A percentile compares a stretch with the other conserved stretches of the same genome.
These are phyloP conservation scores for Globisporangium heterothallicum DNA, from an alignment of 352 stramenopile genomes.

Conservation along the genomic window DNA sequence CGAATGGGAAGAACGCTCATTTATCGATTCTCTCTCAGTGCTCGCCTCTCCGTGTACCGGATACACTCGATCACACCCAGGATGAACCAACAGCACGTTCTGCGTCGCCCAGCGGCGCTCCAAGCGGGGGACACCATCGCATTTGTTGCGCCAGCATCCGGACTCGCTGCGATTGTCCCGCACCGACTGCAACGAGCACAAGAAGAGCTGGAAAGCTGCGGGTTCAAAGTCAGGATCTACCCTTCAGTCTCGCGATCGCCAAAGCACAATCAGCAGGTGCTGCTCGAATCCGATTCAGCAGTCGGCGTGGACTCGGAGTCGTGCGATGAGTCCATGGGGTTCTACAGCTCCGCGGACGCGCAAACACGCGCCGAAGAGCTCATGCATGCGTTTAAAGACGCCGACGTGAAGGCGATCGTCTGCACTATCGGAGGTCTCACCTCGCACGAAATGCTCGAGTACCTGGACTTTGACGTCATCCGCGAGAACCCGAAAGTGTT, in stretches of 20 bases:
- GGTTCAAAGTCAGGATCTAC: constrained; percentile 45
- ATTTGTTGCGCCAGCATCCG: constrained; percentile 43
- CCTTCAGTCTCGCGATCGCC: constrained; percentile 27
- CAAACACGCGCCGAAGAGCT: constrained; percentile 35
- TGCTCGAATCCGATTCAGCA: constrained; percentile 1
- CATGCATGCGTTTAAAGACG: constrained; percentile 48
- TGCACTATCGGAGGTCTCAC: constrained; percentile 57
- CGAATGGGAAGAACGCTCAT: no score
- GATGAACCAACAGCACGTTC: background rate
- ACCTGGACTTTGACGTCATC: constrained; percentile 49
- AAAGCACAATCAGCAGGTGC: constrained; percentile 22
- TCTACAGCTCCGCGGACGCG: constrained; percentile 47
- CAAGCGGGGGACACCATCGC: constrained; percentile 37
- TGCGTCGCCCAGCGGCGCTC: constrained; percentile 21
- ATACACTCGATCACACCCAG: background rate
- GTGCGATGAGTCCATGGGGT: constrained; percentile 5
- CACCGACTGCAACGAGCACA: constrained; percentile 39
- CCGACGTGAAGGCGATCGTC: constrained; percentile 33
- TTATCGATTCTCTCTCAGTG: background rate
- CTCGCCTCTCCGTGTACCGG: background rate
- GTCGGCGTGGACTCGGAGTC: background rate
- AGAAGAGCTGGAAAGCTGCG: constrained; percentile 23
- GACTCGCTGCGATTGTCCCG: constrained; percentile 30
- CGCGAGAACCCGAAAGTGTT: constrained; percentile 45
- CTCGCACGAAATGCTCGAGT: constrained; percentile 54